Conservation (phyloP, 805 yeast genomes). For the Sugiyamaella boreocaroliniensis region DNA sequence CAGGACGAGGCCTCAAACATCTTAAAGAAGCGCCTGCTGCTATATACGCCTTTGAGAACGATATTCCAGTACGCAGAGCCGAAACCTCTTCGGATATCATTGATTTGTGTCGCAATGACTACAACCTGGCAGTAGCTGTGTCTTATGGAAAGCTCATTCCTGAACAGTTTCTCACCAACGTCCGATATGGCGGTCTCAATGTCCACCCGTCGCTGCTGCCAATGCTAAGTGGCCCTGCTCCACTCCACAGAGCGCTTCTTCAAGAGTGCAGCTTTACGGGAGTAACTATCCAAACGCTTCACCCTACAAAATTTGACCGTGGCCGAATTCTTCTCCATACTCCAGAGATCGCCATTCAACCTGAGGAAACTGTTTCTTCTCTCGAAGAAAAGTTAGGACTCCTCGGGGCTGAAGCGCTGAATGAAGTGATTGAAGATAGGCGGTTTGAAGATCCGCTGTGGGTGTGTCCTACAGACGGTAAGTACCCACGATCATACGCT, state of each 20-base stretch:
- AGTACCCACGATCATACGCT: conserved; percentile 46
- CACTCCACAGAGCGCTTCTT: conserved; percentile 72
- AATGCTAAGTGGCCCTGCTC: conserved; percentile 76
- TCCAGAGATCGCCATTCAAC: conserved; percentile 34
- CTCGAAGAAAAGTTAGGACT: conserved; percentile 49
- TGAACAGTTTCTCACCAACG: conserved; percentile 39
- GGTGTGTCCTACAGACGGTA: neutral
- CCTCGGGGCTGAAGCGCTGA: conserved; percentile 56
- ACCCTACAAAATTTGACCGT: conserved; percentile 77
- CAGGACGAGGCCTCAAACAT: conserved; percentile 50
- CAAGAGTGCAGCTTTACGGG: conserved; percentile 63
- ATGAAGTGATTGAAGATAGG: conserved; percentile 36
- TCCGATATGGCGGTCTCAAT: conserved; percentile 67
- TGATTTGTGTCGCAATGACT: conserved; percentile 26
- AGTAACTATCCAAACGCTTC: conserved; percentile 82
- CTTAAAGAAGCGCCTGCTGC: conserved; percentile 44
- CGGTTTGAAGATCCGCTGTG: conserved; percentile 21
- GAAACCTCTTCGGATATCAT: conserved; percentile 17
- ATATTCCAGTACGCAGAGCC: conserved; percentile 17
- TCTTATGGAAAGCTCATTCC: conserved; percentile 87
- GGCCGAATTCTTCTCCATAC: conserved; percentile 67
- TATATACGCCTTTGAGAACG: conserved; percentile 12
- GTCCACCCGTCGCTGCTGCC: conserved; percentile 93
- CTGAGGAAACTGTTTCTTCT: conserved; percentile 39
- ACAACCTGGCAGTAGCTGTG: conserved; percentile 77